A percentile compares a stretch with the other conserved stretches of the same genome.
phyloP scores from a whole-genome alignment of 345 rosid species.

The Populus nigra region DNA sequence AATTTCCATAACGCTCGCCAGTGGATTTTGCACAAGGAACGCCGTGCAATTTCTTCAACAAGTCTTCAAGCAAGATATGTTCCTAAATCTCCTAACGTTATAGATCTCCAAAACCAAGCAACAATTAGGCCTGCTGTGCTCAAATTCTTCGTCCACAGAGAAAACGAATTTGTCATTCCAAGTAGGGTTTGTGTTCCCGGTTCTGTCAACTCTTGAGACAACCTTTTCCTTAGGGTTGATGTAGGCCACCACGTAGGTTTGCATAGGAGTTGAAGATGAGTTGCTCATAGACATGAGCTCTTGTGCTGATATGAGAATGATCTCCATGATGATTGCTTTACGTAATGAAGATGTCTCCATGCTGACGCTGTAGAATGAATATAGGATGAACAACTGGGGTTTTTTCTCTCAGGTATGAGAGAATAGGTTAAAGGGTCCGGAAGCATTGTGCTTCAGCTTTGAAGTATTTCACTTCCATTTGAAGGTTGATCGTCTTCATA shows the following conservation, averaged over 20 bases:
- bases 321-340: background rate
- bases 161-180: background rate
- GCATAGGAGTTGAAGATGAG: background rate
- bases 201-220: background rate
- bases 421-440: too few species aligned
- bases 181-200: background rate
- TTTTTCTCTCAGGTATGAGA: too few species aligned
- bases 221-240: background rate
- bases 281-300: background rate
- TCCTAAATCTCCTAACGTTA: background rate
- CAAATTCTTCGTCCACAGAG: background rate
- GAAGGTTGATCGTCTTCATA: too few species aligned
- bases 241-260: background rate
- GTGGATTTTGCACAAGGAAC: background rate
- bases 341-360: background rate
- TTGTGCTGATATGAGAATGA: constrained; percentile 1
- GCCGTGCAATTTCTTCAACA: background rate
- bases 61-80: background rate
- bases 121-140: background rate
- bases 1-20: background rate
- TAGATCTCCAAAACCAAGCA: background rate
- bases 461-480: too few species aligned
- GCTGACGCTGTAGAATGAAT: background rate
- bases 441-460: too few species aligned
- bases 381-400: too few species aligned